A percentile compares a stretch with the other conserved stretches of the same genome.
phyloP scores from a whole-genome alignment of 1,284 basidiomycete species.

The Leccinum fallax region DNA sequence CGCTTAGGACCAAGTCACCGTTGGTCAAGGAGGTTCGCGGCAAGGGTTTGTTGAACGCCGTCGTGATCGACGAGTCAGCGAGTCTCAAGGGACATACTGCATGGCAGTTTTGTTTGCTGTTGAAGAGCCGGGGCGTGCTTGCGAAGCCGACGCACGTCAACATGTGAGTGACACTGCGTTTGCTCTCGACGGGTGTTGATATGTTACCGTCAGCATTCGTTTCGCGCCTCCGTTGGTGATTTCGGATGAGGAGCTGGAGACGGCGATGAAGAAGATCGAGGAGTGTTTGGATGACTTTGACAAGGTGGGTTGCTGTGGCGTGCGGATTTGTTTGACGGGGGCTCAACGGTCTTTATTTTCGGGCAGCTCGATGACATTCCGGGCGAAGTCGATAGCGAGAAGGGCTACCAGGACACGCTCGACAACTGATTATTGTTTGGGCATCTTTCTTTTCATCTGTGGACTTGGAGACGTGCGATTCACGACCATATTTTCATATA shows the following conservation, averaged over 20 bases:
- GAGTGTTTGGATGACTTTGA: conserved; percentile 84
- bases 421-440: conserved; percentile 28
- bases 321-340: not conserved
- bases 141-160: conserved; percentile 97
- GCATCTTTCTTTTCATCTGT: not conserved
- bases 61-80: conserved; percentile 88
- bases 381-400: conserved; percentile 64
- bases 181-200: conserved; percentile 4
- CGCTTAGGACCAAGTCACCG: conserved; percentile 60
- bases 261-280: conserved; percentile 77
- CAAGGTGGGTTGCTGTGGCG: conserved; percentile 48
- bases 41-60: conserved; percentile 88
- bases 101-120: conserved; percentile 93
- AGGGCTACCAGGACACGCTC: conserved; percentile 49
- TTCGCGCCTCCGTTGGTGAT: conserved; percentile 97
- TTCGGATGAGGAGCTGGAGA: conserved; percentile 78
- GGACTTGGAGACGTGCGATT: not conserved
- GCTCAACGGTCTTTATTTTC: not conserved
- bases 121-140: conserved; percentile 89
- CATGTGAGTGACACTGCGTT: conserved; percentile 60
- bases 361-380: conserved; percentile 69
- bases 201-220: conserved; percentile 65
- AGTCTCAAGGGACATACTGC: conserved; percentile 81
- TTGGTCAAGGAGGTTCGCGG: conserved; percentile 80
- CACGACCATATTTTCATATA: not conserved